Conservation (phyloP, 495 filamentous ascomycete species). For the Xylaria grammica region DNA sequence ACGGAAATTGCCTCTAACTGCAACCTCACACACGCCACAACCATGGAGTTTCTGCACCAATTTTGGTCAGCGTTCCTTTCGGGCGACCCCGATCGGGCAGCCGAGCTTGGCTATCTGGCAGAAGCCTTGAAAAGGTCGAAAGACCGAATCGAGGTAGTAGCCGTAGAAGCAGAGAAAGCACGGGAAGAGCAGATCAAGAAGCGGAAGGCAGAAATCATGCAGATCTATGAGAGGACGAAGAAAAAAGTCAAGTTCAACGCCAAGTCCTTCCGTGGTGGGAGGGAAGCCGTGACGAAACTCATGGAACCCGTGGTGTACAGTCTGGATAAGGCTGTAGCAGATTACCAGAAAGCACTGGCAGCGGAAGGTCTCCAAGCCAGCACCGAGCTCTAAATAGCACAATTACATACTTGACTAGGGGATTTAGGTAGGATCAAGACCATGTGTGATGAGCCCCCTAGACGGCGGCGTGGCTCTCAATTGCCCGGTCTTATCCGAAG, state of each 20-base stretch:
- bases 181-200: slow-evolving; percentile 64
- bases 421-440: not conserved
- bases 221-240: slow-evolving; percentile 70
- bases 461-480: not conserved
- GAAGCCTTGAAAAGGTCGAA: slow-evolving; percentile 76
- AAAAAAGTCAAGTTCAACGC: slow-evolving; percentile 69
- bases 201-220: slow-evolving; percentile 71
- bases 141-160: slow-evolving; percentile 83
- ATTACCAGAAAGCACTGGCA: slow-evolving; percentile 68
- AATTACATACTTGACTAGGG: no score
- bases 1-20: slow-evolving; percentile 70
- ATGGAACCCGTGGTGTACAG: slow-evolving; percentile 72
- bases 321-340: slow-evolving; percentile 64
- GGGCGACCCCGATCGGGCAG: slow-evolving; percentile 75
- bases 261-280: slow-evolving; percentile 71
- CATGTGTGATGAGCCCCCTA: not conserved
- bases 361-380: slow-evolving; percentile 57
- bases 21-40: slow-evolving; percentile 86
- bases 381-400: slow-evolving; percentile 33
- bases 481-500: not conserved
- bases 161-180: slow-evolving; percentile 76
- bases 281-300: slow-evolving; percentile 73
- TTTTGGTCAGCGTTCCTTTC: slow-evolving; percentile 93
- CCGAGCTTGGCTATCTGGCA: slow-evolving; percentile 75
- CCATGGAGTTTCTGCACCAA: slow-evolving; percentile 91